phyloP scores from a whole-genome alignment of 2,329 filamentous ascomycete species.

The Hymenoscyphus repandus region DNA sequence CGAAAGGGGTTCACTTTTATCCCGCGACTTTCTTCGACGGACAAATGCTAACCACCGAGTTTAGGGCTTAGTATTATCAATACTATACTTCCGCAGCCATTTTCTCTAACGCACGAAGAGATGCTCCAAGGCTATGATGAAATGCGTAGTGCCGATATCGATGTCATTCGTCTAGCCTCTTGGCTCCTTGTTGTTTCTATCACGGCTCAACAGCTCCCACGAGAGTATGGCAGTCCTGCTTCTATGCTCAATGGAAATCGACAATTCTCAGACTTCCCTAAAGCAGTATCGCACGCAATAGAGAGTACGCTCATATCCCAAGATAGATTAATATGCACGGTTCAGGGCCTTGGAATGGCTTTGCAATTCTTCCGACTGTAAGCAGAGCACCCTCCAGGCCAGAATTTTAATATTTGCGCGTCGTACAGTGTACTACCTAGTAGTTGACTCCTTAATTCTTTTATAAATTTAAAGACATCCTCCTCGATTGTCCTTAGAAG shows the following conservation, averaged over 20 bases:
- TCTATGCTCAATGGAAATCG: not conserved
- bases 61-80: constrained; percentile 21
- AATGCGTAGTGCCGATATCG: constrained; percentile 18
- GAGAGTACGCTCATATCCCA: constrained; percentile 29
- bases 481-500: too few species aligned
- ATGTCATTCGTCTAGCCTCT: constrained; percentile 26
- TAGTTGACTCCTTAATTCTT: too few species aligned
- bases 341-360: constrained; percentile 30
- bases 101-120: constrained; percentile 17
- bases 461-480: too few species aligned
- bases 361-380: constrained; percentile 34
- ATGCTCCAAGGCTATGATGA: constrained; percentile 27
- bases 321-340: constrained; percentile 30
- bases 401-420: not conserved
- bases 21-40: too few species aligned
- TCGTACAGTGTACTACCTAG: too few species aligned
- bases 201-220: constrained; percentile 26
- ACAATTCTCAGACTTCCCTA: constrained; percentile 13
- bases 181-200: constrained; percentile 29
- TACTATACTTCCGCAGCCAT: constrained; percentile 22
- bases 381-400: constrained; percentile 12
- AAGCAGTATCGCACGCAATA: constrained; percentile 25
- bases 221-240: constrained; percentile 7
- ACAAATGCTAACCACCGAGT: too few species aligned
- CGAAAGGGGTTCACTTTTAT: too few species aligned